These are phyloP conservation scores for Lobosporangium transversale DNA, from an alignment of 192 early-diverging fungal species.

Conservation along the genomic window DNA sequence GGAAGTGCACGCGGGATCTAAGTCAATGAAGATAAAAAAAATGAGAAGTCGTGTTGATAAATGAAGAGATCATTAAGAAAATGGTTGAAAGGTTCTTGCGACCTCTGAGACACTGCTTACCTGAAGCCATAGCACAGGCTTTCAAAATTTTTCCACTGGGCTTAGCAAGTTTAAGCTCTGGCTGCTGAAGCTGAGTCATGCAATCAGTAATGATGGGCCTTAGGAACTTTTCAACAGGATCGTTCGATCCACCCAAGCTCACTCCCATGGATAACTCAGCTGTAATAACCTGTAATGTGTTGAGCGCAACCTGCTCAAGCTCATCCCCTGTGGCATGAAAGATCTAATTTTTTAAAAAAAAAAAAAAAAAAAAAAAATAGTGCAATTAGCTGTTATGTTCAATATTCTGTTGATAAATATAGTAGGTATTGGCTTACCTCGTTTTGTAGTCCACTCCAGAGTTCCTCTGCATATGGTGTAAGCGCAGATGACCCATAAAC, in stretches of 20 bases:
- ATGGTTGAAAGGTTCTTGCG: too few species aligned
- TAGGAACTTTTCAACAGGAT: constrained; percentile 61
- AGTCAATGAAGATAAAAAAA: too few species aligned
- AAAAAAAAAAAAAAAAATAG: too few species aligned
- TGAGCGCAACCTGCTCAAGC: constrained; percentile 74
- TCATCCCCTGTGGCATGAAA: constrained; percentile 79
- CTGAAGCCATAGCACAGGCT: constrained; percentile 68
- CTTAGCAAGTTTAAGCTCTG: constrained; percentile 75
- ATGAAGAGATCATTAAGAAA: too few species aligned
- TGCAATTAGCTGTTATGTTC: too few species aligned
- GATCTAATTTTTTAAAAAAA: constrained; percentile 72
- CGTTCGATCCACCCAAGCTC: constrained; percentile 53
- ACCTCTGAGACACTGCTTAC: constrained; percentile 43
- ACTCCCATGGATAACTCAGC: constrained; percentile 70
- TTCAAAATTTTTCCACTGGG: constrained; percentile 72
- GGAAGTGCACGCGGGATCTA: constrained; percentile 71
- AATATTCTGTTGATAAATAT: too few species aligned
- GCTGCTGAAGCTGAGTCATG: constrained; percentile 67
- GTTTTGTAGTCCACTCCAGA: constrained; percentile 80
- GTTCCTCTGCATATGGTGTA: constrained; percentile 69
- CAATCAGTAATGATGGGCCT: constrained; percentile 63
- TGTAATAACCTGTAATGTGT: constrained; percentile 67
- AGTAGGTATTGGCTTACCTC: constrained; percentile 62
- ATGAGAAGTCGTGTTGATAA: too few species aligned
- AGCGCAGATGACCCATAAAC: constrained; percentile 80